phyloP scores from a whole-genome alignment of 768 basidiomycete species.

The Leccinellum luteum region DNA sequence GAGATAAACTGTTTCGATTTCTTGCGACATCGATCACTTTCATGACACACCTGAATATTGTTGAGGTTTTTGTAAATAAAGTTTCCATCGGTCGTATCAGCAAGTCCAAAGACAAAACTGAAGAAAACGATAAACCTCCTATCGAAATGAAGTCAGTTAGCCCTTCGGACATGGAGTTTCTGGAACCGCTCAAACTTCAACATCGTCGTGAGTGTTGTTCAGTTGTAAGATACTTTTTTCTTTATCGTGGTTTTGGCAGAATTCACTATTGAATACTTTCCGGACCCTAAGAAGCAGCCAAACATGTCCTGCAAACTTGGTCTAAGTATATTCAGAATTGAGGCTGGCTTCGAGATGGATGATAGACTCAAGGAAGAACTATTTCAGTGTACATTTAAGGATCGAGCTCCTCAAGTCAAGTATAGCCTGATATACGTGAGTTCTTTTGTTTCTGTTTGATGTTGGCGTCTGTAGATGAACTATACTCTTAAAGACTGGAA shows the following conservation, averaged over 20 bases:
- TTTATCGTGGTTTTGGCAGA: neutral
- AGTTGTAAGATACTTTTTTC: neutral
- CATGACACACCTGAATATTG: slow-evolving; percentile 70
- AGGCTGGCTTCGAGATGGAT: neutral
- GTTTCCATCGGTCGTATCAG: slow-evolving; percentile 59
- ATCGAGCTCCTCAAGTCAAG: neutral
- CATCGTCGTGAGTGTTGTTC: slow-evolving; percentile 16
- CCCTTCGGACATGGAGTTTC: slow-evolving; percentile 57
- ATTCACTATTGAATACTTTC: neutral
- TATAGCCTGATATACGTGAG: slow-evolving; percentile 12
- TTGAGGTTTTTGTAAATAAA: slow-evolving; percentile 78
- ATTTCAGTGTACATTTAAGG: neutral
- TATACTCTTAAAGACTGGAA: slow-evolving; percentile 2
- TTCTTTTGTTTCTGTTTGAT: neutral
- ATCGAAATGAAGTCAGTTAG: slow-evolving; percentile 54
- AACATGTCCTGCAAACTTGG: slow-evolving; percentile 6
- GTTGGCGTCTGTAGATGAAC: neutral
- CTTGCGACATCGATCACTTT: slow-evolving; percentile 89
- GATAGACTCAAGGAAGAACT: neutral
- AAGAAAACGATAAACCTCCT: slow-evolving; percentile 43
- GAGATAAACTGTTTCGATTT: slow-evolving; percentile 85
- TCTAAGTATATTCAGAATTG: slow-evolving; percentile 29
- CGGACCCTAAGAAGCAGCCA: neutral
- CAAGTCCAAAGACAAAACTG: slow-evolving; percentile 53
- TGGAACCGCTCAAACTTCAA: slow-evolving; percentile 52